A percentile compares a stretch with the other conserved stretches of the same genome.
Evolutionary conservation across 2,329 filamentous ascomycete species (phyloP).

Genomic region (Daldinia eschscholtzii): DNA sequence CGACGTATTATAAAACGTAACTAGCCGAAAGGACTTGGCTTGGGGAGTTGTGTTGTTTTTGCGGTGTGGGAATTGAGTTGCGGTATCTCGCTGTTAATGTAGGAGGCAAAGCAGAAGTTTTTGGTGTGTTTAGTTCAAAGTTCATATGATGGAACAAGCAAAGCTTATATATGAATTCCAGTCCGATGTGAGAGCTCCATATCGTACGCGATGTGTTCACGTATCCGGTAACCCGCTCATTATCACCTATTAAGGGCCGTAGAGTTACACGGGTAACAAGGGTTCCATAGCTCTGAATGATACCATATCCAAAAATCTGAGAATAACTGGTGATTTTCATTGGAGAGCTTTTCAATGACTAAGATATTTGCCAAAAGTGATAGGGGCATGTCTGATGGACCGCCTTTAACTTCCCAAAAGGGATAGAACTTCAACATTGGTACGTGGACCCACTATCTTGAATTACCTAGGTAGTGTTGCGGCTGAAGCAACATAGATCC

Average conservation of each 20-base stretch:
- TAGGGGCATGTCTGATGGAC: not conserved
- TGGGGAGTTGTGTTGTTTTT: not conserved
- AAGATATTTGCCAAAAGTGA: not conserved
- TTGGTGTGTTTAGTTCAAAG: not conserved
- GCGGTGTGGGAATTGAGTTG: not conserved
- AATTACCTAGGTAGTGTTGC: not conserved
- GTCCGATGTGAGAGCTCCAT: not conserved
- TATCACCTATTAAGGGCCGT: not conserved
- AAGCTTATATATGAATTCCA: not conserved
- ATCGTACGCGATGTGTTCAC: not conserved
- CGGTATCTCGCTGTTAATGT: not conserved
- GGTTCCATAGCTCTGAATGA: not conserved
- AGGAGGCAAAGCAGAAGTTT: not conserved
- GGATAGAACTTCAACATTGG: conserved; percentile 2
- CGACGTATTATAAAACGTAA: not conserved
- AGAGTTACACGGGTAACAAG: not conserved
- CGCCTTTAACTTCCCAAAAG: conserved; percentile 2
- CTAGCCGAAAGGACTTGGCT: not conserved
- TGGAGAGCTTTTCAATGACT: not conserved
- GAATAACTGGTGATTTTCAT: not conserved
- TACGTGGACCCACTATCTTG: not conserved
- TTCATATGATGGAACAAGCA: not conserved
- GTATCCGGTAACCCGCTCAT: not conserved
- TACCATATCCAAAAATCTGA: not conserved
- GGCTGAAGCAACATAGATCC: not conserved